Conservation (phyloP, 1,284 basidiomycete species). For the Pseudozyma sp. region DNA sequence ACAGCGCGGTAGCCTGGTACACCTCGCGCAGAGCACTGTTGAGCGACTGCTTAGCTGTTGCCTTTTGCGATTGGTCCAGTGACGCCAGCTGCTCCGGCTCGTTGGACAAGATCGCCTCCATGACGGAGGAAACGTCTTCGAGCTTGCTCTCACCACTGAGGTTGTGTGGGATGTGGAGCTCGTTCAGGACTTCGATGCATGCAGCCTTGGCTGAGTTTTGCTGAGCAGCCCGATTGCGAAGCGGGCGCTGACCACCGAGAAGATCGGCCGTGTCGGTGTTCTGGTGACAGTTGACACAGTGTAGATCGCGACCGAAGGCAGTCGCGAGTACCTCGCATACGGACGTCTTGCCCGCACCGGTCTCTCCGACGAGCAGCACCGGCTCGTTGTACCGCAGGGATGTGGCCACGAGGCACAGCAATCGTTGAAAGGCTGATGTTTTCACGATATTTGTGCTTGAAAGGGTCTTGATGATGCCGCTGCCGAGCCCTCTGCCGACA, state of each 20-base stretch:
- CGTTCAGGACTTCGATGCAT: slow-evolving; percentile 55
- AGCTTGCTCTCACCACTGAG: slow-evolving; percentile 32
- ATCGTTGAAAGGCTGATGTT: slow-evolving; percentile 91
- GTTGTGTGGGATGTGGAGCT: slow-evolving; percentile 26
- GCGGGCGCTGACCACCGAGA: slow-evolving; percentile 90
- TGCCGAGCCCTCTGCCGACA: slow-evolving; percentile 44
- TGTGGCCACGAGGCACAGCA: slow-evolving; percentile 85
- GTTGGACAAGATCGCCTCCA: slow-evolving; percentile 25
- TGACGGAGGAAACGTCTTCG: slow-evolving; percentile 35
- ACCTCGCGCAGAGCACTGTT: slow-evolving; percentile 72
- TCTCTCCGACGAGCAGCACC: slow-evolving; percentile 96
- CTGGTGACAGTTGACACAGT: slow-evolving; percentile 93
- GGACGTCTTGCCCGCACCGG: slow-evolving; percentile 96
- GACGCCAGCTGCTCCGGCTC: slow-evolving; percentile 14
- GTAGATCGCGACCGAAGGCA: slow-evolving; percentile 76
- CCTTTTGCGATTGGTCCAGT: slow-evolving; percentile 12
- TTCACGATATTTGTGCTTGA: slow-evolving; percentile 76
- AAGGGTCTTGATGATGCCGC: slow-evolving; percentile 68
- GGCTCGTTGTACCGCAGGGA: slow-evolving; percentile 92
- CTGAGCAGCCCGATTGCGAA: slow-evolving; percentile 79
- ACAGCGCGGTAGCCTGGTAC: slow-evolving; percentile 76
- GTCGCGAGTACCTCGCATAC: slow-evolving; percentile 90
- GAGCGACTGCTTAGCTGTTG: slow-evolving; percentile 20
- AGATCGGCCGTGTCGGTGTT: slow-evolving; percentile 99
- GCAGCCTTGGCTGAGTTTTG: slow-evolving; percentile 68